These are phyloP conservation scores for Pouteria campechiana DNA, from an alignment of 179 eudicot genomes.

Conservation along the genomic window DNA sequence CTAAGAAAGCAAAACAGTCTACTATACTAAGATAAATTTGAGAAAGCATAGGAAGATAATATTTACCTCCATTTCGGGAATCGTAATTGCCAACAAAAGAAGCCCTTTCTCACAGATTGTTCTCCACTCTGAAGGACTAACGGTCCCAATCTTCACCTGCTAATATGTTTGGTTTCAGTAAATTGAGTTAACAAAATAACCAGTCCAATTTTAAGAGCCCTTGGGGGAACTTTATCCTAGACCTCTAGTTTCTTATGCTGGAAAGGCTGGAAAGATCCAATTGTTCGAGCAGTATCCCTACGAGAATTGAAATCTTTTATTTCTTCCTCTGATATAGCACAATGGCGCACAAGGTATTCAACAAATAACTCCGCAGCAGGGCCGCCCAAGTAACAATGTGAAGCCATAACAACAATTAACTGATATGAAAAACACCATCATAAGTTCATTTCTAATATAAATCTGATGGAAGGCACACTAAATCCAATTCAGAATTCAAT, in stretches of 20 bases:
- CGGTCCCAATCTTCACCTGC: constrained; percentile 54
- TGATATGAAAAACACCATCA: constrained; percentile 19
- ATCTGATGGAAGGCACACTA: no score
- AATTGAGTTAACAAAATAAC: no score
- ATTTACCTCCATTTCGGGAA: constrained; percentile 96
- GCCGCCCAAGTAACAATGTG: constrained; percentile 95
- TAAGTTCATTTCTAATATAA: no score
- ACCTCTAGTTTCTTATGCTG: constrained; percentile 46
- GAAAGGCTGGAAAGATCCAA: constrained; percentile 21
- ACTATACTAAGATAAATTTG: no score
- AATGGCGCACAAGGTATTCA: constrained; percentile 82
- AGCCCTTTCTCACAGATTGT: constrained; percentile 90
- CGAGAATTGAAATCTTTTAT: constrained; percentile 29
- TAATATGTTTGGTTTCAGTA: constrained; percentile 1
- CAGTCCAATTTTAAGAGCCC: no score
- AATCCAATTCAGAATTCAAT: no score
- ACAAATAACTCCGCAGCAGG: constrained; percentile 84
- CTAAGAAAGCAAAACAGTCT: no score
- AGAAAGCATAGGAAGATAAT: no score
- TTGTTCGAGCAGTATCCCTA: constrained; percentile 27
- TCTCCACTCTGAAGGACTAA: constrained; percentile 54
- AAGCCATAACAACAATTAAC: constrained; percentile 98
- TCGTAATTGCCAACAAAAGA: constrained; percentile 75
- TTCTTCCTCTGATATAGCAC: constrained; percentile 58
- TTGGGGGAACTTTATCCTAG: no score